Base-by-base conservation (phyloP, 257 asterid species). In the Solanum ossicruentum region DNA sequence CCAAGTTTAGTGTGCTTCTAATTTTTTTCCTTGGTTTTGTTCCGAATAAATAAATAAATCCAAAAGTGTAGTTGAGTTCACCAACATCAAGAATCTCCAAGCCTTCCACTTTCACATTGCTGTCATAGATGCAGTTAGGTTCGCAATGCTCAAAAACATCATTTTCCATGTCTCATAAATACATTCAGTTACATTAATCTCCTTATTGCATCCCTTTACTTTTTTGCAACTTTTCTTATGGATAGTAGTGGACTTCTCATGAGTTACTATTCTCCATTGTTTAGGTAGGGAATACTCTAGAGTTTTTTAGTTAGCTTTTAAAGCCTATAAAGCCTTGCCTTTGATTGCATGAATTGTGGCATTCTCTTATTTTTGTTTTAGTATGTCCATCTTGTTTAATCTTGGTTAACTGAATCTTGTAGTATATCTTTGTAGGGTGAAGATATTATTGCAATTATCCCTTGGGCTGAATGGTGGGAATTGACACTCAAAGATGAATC, bases 391-490 rank as follows among this genome's bases (percentile, higher is more conserved):
- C 47, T 23, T 67, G 77, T 18, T 67, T 36, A 67, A 36, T 66
- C 73, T 15, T 66, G 21, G 47, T 36, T 70, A 69, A 18, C 54
- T 41, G 79, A 39, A 9, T 41, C 54, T 70, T 54, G 26, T 78
- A 11, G 3, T 78, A 28, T 78, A 80, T 91, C 73, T 84, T 49
- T 85, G 45, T 92, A 97, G 99, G 98, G 99, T 86, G 99, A 97
- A 93, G 99, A 97, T 86, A 90, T 92, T 71, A 97, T 94, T 87
- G 98, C 90, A 8, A 73, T 94, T 55, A 87, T 95, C 86, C 98
- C 98, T 17, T 97, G 99, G 99, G 93, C 90, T 81, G 98, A 95
- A 72, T 97, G 99, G 99, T 97, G 99, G 99, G 94, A 92, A 75
- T 66, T 90, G 85, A 91, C 96, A 17, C 95, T 94, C 57, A 91